A percentile compares a stretch with the other conserved stretches of the same genome.
phyloP scores from a whole-genome alignment of 805 yeast genomes.

The Metschnikowia colocasiae region DNA sequence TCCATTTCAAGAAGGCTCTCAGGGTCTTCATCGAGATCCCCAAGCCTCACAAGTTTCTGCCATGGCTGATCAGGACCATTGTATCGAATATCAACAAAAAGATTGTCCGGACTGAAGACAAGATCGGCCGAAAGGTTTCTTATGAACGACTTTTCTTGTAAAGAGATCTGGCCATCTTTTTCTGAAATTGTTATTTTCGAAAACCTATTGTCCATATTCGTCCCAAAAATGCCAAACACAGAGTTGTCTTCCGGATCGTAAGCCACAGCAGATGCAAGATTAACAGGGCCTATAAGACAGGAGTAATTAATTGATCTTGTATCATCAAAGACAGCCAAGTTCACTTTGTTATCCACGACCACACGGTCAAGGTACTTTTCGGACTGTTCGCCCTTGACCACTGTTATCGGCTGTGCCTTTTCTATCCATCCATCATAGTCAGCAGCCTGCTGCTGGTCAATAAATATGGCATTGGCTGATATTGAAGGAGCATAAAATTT shows the following conservation, averaged over 20 bases:
- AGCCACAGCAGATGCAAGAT: conserved; percentile 15
- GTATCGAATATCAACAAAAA: conserved; percentile 20
- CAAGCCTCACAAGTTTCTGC: conserved; percentile 23
- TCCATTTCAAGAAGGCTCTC: conserved; percentile 12
- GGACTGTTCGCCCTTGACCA: conserved; percentile 8
- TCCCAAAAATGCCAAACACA: conserved; percentile 17
- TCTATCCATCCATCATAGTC: conserved; percentile 25
- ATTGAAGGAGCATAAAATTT: conserved; percentile 12
- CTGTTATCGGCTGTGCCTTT: conserved; percentile 16
- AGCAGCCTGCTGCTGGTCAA: conserved; percentile 11
- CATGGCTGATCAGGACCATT: conserved; percentile 25
- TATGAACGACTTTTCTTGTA: neutral
- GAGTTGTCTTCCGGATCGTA: conserved; percentile 17
- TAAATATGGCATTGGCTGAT: neutral
- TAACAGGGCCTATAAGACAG: conserved; percentile 17
- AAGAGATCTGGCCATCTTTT: neutral
- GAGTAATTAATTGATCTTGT: conserved; percentile 15
- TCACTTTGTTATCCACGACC: conserved; percentile 17
- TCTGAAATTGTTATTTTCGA: conserved; percentile 6
- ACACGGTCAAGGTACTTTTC: conserved; percentile 22
- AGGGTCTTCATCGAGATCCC: conserved; percentile 12
- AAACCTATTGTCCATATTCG: conserved; percentile 14
- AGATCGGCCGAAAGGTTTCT: conserved; percentile 5
- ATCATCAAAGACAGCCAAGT: conserved; percentile 21
- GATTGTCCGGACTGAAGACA: conserved; percentile 22